These are phyloP conservation scores for Myriosclerotinia scirpicola DNA, from an alignment of 2,329 filamentous ascomycete species.

Conservation along the genomic window DNA sequence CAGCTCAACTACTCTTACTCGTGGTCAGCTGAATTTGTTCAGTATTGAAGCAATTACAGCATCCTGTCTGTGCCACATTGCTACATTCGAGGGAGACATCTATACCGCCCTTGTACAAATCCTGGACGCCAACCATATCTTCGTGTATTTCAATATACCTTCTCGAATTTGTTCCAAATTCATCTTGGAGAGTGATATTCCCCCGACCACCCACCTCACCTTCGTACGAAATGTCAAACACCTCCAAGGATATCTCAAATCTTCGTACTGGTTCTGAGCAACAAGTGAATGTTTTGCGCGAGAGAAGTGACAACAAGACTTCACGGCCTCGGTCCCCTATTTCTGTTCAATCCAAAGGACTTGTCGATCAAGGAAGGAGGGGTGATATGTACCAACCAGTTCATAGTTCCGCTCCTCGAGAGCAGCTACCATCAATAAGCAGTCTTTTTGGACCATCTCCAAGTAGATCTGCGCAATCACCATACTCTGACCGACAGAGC, in stretches of 20 bases:
- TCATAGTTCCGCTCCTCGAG: constrained; percentile 32
- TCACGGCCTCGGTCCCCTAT: constrained; percentile 32
- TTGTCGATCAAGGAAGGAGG: constrained; percentile 25
- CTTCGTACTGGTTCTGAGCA: constrained; percentile 20
- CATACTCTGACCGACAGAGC: constrained; percentile 39
- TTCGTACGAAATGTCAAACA: constrained; percentile 30
- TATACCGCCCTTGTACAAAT: constrained; percentile 26
- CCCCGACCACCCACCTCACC: constrained; percentile 31
- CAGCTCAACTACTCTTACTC: constrained; percentile 25
- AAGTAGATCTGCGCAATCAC: constrained; percentile 33
- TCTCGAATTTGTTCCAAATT: no score
- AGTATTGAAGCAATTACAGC: constrained; percentile 28
- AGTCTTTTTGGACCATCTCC: constrained; percentile 38
- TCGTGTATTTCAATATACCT: constrained; percentile 7
- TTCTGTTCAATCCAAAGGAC: constrained; percentile 27
- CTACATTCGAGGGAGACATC: constrained; percentile 31
- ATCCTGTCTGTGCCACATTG: constrained; percentile 35
- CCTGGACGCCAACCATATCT: constrained; percentile 11
- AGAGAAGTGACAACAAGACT: constrained; percentile 29
- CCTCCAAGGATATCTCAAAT: constrained; percentile 27
- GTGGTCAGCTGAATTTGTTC: constrained; percentile 33
- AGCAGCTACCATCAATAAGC: constrained; percentile 40
- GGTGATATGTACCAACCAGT: constrained; percentile 34
- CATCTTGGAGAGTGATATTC: constrained; percentile 39
- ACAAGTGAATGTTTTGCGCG: constrained; percentile 25